Evolutionary conservation across 83 land plant genomes (phyloP).

Genomic region (Thuja plicata): DNA sequence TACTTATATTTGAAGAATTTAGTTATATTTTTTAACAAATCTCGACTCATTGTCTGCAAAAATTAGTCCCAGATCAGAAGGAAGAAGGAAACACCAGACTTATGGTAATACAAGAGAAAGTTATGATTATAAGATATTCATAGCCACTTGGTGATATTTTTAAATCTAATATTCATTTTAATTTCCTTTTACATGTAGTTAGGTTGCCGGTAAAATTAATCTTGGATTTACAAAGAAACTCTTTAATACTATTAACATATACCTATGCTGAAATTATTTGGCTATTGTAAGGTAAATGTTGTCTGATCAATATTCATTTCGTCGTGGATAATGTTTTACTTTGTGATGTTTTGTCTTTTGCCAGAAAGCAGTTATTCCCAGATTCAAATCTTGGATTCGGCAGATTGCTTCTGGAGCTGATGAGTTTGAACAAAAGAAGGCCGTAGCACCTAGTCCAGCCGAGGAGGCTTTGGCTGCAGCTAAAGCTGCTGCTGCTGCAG

Average conservation of each 20-base stretch:
- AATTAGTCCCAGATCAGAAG: not conserved
- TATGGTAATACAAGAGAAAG: not conserved
- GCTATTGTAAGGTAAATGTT: not conserved
- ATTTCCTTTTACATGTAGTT: not conserved
- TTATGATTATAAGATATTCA: not conserved
- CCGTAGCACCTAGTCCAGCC: slow-evolving; percentile 27
- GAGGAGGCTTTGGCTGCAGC: slow-evolving; percentile 77
- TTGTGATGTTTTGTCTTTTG: not conserved
- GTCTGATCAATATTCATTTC: not conserved
- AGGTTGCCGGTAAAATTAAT: not conserved
- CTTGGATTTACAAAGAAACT: not conserved
- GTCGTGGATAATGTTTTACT: not conserved
- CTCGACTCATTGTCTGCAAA: not conserved
- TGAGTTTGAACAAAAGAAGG: slow-evolving; percentile 23
- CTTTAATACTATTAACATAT: not conserved
- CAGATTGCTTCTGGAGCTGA: slow-evolving; percentile 41
- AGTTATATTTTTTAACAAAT: not conserved
- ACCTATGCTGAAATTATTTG: not conserved
- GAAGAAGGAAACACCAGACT: not conserved
- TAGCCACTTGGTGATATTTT: not conserved
- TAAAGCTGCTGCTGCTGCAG: slow-evolving; percentile 77
- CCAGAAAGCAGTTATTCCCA: slow-evolving; percentile 60
- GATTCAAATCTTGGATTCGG: slow-evolving; percentile 68
- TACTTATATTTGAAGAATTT: not conserved
- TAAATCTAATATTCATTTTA: not conserved